Percentiles rank a stretch among this genome's conserved stretches.
Evolutionary conservation across 257 asterid genomes (phyloP).

Genomic region (Leptodermis oblonga): DNA sequence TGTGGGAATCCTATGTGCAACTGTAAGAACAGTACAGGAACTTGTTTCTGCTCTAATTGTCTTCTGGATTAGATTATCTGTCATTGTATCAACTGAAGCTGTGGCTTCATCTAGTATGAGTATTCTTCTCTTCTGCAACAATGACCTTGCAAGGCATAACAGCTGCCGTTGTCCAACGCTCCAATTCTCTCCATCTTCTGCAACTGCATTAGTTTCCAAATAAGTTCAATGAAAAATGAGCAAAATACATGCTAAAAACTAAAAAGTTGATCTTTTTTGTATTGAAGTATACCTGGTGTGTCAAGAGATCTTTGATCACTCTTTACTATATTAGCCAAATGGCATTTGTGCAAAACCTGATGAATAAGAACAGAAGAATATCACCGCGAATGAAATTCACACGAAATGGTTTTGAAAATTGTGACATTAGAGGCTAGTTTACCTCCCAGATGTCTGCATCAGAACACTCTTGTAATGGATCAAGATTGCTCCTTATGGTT

Average conservation of each 20-base stretch:
- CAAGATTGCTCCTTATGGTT: conserved; percentile 69
- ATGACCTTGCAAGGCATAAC: conserved; percentile 63
- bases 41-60: conserved; percentile 68
- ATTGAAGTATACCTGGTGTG: conserved; percentile 51
- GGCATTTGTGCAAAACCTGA: conserved; percentile 69
- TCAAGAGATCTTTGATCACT: conserved; percentile 68
- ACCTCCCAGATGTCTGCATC: conserved; percentile 84
- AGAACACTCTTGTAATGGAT: conserved; percentile 52
- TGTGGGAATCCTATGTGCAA: conserved; percentile 85
- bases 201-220: conserved; percentile 39
- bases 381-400: background rate
- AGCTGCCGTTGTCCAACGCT: conserved; percentile 84
- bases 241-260: too few species aligned
- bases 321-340: conserved; percentile 50
- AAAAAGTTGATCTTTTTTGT: background rate
- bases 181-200: conserved; percentile 90
- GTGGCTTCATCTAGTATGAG: conserved; percentile 79
- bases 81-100: conserved; percentile 68
- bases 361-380: background rate
- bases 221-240: background rate
- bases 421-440: background rate
- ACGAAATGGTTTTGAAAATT: background rate
- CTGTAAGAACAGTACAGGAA: conserved; percentile 69
- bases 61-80: conserved; percentile 66
- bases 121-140: conserved; percentile 60